Evolutionary conservation across 73 alveolate genomes (phyloP), one percentile per base, ranked within the genome.

Genomic region (Blepharisma japonicum): DNA sequence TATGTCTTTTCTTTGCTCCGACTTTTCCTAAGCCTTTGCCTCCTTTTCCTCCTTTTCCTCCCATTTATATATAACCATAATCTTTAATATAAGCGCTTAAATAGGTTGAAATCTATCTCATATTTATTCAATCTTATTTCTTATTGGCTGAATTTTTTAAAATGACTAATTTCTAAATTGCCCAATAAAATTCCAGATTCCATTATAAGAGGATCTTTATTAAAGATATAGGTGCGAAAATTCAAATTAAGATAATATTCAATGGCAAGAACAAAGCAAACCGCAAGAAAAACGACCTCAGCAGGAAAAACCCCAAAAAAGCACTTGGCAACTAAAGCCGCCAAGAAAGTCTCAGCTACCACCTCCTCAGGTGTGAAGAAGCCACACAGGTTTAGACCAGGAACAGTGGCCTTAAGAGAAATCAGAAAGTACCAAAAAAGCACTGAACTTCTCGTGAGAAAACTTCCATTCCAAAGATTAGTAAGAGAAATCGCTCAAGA

Each of bases 221-320:
- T 32, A 3, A 32, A 32, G 42, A 32, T 32, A 32, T 32, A 32
- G 42, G 42, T 32, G 42, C 42, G 42, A 32, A 32, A 32, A 32
- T 32, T 32, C 42, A 32, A 32, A 32, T 32, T 32, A 32, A 3
- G 42, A 32, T 32, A 32, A 76, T 56, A 72, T 68, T 56, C 21
- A 55, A 91, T 91, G 97, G 97, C 97, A 86, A 86, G 97, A 86
- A 91, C 97, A 39, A 91, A 91, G 80, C 94, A 91, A 86, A 91
- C 97, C 67, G 97, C 97, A 18, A 78, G 97, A 77, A 91, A 91
- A 83, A 86, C 87, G 81, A 89, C 97, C 78, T 87, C 87, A 21
- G 90, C 96, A 32, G 89, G 89, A 25, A 84, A 84, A 84, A 82
- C 87, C 51, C 91, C 91, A 78, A 79, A 84, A 78, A 84, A 84